These are phyloP conservation scores for Colletotrichum lupini DNA, from an alignment of 2,329 filamentous ascomycete genomes.

Conservation along the genomic window DNA sequence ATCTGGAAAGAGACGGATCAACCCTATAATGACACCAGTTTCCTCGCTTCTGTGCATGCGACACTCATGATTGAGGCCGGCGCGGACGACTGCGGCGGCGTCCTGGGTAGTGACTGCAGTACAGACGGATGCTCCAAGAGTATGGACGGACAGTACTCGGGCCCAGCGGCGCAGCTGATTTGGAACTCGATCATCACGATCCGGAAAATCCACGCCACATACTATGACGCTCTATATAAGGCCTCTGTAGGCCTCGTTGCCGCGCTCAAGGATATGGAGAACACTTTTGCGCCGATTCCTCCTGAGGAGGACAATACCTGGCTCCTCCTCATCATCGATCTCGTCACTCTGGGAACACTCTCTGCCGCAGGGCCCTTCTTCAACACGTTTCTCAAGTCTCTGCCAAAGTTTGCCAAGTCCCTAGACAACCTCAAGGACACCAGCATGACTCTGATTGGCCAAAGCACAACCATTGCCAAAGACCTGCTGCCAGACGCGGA, in stretches of 20 bases:
- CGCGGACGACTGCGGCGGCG: background rate
- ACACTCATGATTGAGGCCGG: background rate
- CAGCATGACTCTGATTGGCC: slow-evolving; percentile 40
- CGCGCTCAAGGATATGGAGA: slow-evolving; percentile 23
- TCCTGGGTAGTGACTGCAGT: background rate
- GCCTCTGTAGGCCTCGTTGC: background rate
- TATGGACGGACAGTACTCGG: slow-evolving; percentile 32
- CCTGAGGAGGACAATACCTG: slow-evolving; percentile 39
- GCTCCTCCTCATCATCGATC: slow-evolving; percentile 43
- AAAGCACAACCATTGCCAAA: slow-evolving; percentile 42
- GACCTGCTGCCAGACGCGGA: slow-evolving; percentile 35
- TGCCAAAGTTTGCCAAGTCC: slow-evolving; percentile 36
- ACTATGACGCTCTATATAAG: background rate
- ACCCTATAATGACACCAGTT: background rate
- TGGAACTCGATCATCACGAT: slow-evolving; percentile 42
- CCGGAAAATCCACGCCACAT: slow-evolving; percentile 33
- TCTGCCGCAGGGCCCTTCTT: slow-evolving; percentile 41
- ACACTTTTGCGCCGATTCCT: slow-evolving; percentile 44
- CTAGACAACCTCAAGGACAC: slow-evolving; percentile 42
- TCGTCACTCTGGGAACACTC: slow-evolving; percentile 42
- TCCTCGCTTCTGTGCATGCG: slow-evolving; percentile 34
- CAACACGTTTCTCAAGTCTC: slow-evolving; percentile 40
- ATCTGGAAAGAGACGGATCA: slow-evolving; percentile 38
- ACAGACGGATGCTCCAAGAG: slow-evolving; percentile 6
- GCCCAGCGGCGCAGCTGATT: slow-evolving; percentile 37